Conservation (phyloP, 768 basidiomycete genomes). For the Dendrothele bispora region DNA sequence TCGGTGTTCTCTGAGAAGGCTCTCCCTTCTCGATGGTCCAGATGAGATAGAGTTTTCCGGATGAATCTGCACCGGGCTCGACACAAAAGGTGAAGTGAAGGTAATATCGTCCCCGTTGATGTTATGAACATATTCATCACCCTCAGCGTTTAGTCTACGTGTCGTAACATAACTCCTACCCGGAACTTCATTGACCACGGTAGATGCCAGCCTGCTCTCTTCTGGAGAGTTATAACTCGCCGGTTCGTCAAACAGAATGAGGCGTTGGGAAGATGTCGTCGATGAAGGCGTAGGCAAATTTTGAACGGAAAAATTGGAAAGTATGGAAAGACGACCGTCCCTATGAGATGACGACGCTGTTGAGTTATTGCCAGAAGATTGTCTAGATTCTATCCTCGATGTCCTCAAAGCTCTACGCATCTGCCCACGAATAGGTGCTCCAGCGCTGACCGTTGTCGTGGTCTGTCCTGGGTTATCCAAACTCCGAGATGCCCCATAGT, state of each 20-base stretch:
- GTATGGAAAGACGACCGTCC: slow-evolving; percentile 31
- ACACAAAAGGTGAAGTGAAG: not conserved
- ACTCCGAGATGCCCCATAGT: slow-evolving; percentile 17
- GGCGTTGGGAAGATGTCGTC: slow-evolving; percentile 25
- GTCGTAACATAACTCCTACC: not conserved
- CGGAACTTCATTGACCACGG: slow-evolving; percentile 1
- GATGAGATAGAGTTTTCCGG: not conserved
- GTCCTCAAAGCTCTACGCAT: not conserved
- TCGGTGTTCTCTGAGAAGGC: too few species aligned
- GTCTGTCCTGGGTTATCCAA: slow-evolving; percentile 14
- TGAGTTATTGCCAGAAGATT: slow-evolving; percentile 20
- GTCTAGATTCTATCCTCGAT: not conserved
- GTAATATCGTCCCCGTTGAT: slow-evolving; percentile 29
- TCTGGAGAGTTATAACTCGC: slow-evolving; percentile 26
- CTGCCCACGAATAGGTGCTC: not conserved
- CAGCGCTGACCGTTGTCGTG: slow-evolving; percentile 2
- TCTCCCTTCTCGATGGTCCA: too few species aligned
- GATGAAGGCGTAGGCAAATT: slow-evolving; percentile 37
- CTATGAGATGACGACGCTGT: slow-evolving; percentile 15
- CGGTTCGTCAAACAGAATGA: slow-evolving; percentile 43
- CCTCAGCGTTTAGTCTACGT: slow-evolving; percentile 30
- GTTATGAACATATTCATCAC: slow-evolving; percentile 39
- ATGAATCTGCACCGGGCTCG: slow-evolving; percentile 5
- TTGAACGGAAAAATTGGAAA: slow-evolving; percentile 41
- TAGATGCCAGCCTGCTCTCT: not conserved